Percentiles rank a stretch among this genome's conserved stretches.
Evolutionary conservation across 768 basidiomycete genomes (phyloP).

Genomic region (Termitomyces sp.): DNA sequence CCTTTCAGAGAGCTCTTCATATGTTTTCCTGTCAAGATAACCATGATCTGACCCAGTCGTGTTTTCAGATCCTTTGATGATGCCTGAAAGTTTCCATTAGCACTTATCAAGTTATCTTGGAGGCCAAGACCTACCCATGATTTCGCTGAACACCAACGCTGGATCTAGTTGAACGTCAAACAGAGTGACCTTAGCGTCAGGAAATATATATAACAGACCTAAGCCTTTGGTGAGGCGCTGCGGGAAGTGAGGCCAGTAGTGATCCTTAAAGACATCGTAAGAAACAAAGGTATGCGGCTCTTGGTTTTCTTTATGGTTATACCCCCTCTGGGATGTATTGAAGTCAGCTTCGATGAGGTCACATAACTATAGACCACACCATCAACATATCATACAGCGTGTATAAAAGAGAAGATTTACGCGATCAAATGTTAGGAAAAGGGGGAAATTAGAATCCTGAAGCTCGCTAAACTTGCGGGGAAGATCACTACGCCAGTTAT

Average conservation of each 20-base stretch:
- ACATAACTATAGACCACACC: conserved; percentile 32
- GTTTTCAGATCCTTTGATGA: conserved; percentile 66
- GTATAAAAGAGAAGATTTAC: conserved; percentile 30
- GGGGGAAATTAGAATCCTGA: conserved; percentile 56
- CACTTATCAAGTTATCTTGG: neutral
- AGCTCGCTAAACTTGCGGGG: conserved; percentile 53
- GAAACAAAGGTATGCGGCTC: conserved; percentile 27
- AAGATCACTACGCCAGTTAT: conserved; percentile 35
- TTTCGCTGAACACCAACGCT: conserved; percentile 56
- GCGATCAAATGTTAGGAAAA: conserved; percentile 64
- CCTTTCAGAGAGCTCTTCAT: conserved; percentile 45
- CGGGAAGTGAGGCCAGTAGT: conserved; percentile 60
- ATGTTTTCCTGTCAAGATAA: conserved; percentile 38
- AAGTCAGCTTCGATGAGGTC: conserved; percentile 45
- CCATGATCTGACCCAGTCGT: conserved; percentile 30
- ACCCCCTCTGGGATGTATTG: neutral
- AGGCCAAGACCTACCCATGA: conserved; percentile 45
- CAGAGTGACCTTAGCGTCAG: neutral
- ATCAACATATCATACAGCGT: neutral
- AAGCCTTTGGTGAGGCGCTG: conserved; percentile 46
- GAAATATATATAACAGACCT: conserved; percentile 32
- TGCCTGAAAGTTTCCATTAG: conserved; percentile 32
- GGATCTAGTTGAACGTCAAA: conserved; percentile 40
- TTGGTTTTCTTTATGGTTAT: neutral
- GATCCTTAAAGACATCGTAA: conserved; percentile 39